Evolutionary conservation across 2,329 filamentous ascomycete species (phyloP).

Genomic region (Sphaerulina populicola): DNA sequence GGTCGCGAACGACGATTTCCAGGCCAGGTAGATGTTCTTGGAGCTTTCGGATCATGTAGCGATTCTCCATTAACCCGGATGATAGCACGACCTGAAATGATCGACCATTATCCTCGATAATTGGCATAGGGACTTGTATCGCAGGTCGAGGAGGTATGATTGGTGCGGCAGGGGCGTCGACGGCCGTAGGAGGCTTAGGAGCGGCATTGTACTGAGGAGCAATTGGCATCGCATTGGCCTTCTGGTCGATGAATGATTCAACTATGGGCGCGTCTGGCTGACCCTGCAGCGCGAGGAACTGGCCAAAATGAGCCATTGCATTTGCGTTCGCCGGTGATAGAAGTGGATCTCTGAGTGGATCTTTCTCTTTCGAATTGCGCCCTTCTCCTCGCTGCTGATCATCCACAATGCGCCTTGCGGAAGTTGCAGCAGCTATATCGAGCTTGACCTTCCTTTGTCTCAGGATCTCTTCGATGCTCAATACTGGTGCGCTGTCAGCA

Average conservation of each 20-base stretch:
- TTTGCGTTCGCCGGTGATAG: not conserved
- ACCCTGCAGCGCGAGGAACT: slow-evolving; percentile 2
- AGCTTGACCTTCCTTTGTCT: slow-evolving; percentile 5
- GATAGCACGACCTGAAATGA: not conserved
- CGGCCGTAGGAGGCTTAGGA: not conserved
- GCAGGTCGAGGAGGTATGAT: not conserved
- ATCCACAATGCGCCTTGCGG: not conserved
- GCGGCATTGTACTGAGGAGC: not conserved
- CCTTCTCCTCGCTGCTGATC: not conserved
- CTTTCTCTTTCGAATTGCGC: not conserved
- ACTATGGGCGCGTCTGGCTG: not conserved
- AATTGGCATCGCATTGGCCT: not conserved
- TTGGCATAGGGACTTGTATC: not conserved
- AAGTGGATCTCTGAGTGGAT: not conserved
- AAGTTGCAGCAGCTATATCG: not conserved
- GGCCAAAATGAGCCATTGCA: slow-evolving; percentile 3
- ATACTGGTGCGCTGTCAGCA: not conserved
- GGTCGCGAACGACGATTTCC: slow-evolving; percentile 53
- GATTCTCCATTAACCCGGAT: not conserved
- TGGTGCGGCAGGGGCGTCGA: not conserved
- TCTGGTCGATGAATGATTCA: not conserved
- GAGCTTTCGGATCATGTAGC: slow-evolving; percentile 38
- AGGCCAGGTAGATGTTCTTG: slow-evolving; percentile 44
- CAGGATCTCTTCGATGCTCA: not conserved
- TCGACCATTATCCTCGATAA: not conserved